Percentiles rank a stretch among this genome's conserved stretches.
phyloP scores from a whole-genome alignment of 2,329 filamentous ascomycete genomes.

The Fusarium guadeloupense region DNA sequence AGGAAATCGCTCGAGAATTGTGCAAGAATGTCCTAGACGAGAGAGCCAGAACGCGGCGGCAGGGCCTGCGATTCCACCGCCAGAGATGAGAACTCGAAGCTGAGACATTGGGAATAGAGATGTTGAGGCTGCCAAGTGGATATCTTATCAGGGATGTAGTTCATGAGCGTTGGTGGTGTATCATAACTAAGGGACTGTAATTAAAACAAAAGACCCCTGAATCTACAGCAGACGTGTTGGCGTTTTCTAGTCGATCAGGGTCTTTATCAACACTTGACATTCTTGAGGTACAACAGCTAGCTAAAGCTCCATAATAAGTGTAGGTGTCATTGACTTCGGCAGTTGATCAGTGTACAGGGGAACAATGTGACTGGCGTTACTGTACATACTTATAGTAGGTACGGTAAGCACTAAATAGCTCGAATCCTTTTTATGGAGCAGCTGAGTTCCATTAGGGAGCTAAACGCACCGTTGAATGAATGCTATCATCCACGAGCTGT shows the following conservation, averaged over 20 bases:
- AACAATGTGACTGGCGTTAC: neutral
- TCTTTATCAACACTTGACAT: neutral
- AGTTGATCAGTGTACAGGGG: neutral
- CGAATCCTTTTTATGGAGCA: neutral
- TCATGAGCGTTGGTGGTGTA: neutral
- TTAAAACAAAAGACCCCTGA: neutral
- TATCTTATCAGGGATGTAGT: neutral
- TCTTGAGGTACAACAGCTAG: neutral
- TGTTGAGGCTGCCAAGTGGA: neutral
- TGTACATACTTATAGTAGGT: no score
- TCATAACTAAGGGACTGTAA: no score
- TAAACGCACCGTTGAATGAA: no score
- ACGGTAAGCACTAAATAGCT: neutral
- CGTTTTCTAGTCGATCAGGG: neutral
- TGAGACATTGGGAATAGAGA: constrained; percentile 12
- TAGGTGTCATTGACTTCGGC: constrained; percentile 22
- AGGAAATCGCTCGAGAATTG: constrained; percentile 54
- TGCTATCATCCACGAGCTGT: neutral
- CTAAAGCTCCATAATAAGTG: neutral
- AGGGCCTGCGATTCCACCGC: constrained; percentile 57
- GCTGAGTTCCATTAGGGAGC: neutral
- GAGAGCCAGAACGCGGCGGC: constrained; percentile 55
- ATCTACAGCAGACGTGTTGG: neutral
- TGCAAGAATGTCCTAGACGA: constrained; percentile 50
- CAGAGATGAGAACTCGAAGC: constrained; percentile 59